A percentile compares a stretch with the other conserved stretches of the same genome.
These are phyloP conservation scores for Ceratobasidium sp. DNA, from an alignment of 1,284 basidiomycete genomes.

Conservation along the genomic window DNA sequence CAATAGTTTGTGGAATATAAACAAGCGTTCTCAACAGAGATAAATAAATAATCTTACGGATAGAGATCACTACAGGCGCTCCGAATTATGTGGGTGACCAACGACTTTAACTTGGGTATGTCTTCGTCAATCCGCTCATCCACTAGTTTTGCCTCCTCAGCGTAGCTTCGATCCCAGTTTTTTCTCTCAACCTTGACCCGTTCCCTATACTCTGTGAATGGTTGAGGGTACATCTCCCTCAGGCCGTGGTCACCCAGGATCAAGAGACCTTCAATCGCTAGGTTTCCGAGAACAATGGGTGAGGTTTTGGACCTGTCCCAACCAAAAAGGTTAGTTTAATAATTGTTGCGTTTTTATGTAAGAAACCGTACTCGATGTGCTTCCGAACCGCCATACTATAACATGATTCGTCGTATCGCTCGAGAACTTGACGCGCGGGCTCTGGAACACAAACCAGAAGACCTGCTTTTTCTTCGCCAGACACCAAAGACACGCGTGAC, in stretches of 20 bases:
- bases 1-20: too few species aligned
- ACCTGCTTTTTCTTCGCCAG: constrained; percentile 31
- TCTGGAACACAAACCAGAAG: neutral
- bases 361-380: neutral
- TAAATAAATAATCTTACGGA: neutral
- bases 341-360: neutral
- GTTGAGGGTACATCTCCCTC: constrained; percentile 4
- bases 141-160: neutral
- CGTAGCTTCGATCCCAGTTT: neutral
- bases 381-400: neutral
- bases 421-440: neutral
- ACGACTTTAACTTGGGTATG: neutral
- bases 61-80: neutral
- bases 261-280: neutral
- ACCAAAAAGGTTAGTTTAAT: neutral
- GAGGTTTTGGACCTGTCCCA: neutral
- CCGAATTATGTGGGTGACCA: neutral
- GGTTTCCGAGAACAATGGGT: constrained; percentile 17
- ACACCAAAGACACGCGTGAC: neutral
- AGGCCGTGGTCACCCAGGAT: constrained; percentile 22
- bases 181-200: neutral
- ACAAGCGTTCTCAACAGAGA: neutral
- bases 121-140: neutral
- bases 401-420: neutral
- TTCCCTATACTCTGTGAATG: neutral